Evolutionary conservation across 78 protist genomes (phyloP), one percentile per base, ranked within the genome.

Genomic region (Ministeria vibrans): DNA sequence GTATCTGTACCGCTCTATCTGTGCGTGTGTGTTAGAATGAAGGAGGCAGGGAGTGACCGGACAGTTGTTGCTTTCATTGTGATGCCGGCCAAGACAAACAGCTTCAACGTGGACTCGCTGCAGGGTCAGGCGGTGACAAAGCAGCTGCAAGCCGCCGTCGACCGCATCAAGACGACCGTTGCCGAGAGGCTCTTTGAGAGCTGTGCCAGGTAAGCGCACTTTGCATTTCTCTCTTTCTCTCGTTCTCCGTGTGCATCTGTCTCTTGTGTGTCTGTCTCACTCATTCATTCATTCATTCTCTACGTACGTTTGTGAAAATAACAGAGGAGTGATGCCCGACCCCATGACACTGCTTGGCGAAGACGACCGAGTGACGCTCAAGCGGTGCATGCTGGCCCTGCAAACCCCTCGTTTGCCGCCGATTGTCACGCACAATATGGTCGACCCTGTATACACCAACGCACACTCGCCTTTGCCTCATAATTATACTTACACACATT

Each of bases 41-140:
- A 63, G 71, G 71, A 34, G 6, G 41, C 41, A 15, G 90, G 89
- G 0, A 53, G 78, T 18, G 74, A 75, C 38, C 20, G 63, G 68
- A 92, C 95, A 0, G 87, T 91, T 11, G 85, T 91, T 5, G 88
- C 91, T 23, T 91, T 91, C 46, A 27, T 91, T 20, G 80, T 91
- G 79, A 86, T 81, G 88, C 90, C 92, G n/a, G 83, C 88, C 23
- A 44, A 42, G 70, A 79, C 86, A 2, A 74, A 49, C 44, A 86
- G 53, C 78, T 91, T 82, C 85, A 86, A 88, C 78, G 88, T 91
- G 0, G 95, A 91, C 22, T 78, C 95, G 51, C 59, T 91, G 28
- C 59, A 76, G 32, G 95, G 90, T 38, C 88, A 81, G 59, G 75
- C 81, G n/a, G 80, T 86, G n/a, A 38, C 76, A 11, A 83, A 70